phyloP scores from a whole-genome alignment of 768 basidiomycete species.

The Amanita jacksonii region DNA sequence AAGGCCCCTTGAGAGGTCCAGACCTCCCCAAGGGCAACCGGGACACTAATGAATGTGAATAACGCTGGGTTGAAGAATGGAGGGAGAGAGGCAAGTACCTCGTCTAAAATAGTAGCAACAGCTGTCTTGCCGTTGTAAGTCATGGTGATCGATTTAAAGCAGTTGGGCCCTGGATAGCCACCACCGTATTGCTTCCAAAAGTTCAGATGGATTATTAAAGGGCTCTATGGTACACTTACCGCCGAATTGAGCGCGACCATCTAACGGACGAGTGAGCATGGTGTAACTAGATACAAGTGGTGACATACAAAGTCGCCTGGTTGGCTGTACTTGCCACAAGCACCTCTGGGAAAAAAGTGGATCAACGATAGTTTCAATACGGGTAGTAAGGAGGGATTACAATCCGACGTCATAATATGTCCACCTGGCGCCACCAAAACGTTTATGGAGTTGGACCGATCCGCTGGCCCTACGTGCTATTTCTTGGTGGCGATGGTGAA shows the following conservation, averaged over 20 bases:
- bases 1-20: constrained; percentile 61
- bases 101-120: constrained; percentile 50
- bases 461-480: constrained; percentile 38
- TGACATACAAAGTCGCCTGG: constrained; percentile 35
- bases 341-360: constrained; percentile 33
- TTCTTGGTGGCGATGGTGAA: constrained; percentile 35
- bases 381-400: constrained; percentile 20
- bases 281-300: neutral
- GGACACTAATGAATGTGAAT: constrained; percentile 37
- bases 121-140: constrained; percentile 50
- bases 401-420: constrained; percentile 50
- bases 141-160: constrained; percentile 54
- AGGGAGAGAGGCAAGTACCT: constrained; percentile 27
- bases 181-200: constrained; percentile 39
- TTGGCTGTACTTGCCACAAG: constrained; percentile 37
- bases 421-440: constrained; percentile 31
- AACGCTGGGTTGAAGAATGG: neutral
- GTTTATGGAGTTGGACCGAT: constrained; percentile 30
- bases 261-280: too few relatives aligned
- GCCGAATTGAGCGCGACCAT: constrained; percentile 44
- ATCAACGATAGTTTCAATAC: constrained; percentile 1
- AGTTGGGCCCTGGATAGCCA: constrained; percentile 57
- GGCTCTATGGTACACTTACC: constrained; percentile 17
- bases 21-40: constrained; percentile 51
- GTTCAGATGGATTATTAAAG: constrained; percentile 3